Percentiles rank a stretch among this genome's conserved stretches.
phyloP scores from a whole-genome alignment of 371 early-diverging fungal species.

The Rhizopus sp. region DNA sequence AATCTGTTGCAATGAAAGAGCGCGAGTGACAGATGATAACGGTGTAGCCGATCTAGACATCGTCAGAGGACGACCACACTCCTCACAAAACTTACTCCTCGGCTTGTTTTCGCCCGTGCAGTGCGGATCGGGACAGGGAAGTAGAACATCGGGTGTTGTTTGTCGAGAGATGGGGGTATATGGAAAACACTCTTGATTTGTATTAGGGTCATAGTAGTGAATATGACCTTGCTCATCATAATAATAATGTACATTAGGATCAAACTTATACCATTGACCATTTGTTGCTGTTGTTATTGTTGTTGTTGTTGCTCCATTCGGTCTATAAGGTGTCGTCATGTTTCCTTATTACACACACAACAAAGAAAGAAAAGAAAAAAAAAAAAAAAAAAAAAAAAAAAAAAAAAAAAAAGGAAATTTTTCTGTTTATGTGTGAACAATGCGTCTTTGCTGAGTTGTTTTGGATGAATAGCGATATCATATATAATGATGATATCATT shows the following conservation, averaged over 20 bases:
- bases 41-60: slow-evolving; percentile 53
- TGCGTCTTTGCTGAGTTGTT: no score
- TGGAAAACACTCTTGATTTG: slow-evolving; percentile 22
- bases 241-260: slow-evolving; percentile 42
- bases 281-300: no score
- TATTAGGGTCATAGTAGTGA: slow-evolving; percentile 39
- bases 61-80: slow-evolving; percentile 65
- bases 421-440: no score
- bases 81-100: slow-evolving; percentile 71
- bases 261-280: slow-evolving; percentile 28
- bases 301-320: not conserved
- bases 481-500: no score
- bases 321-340: slow-evolving; percentile 27
- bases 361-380: no score
- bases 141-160: slow-evolving; percentile 33
- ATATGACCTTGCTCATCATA: slow-evolving; percentile 34
- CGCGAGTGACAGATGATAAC: slow-evolving; percentile 14
- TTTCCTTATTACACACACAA: not conserved
- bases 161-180: slow-evolving; percentile 24
- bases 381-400: no score
- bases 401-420: not conserved
- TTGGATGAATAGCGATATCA: no score
- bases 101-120: slow-evolving; percentile 68
- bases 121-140: slow-evolving; percentile 57
- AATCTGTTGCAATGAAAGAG: slow-evolving; percentile 18